Conservation (phyloP, 148 eudicot species). For the Amaranthus cruentus region DNA sequence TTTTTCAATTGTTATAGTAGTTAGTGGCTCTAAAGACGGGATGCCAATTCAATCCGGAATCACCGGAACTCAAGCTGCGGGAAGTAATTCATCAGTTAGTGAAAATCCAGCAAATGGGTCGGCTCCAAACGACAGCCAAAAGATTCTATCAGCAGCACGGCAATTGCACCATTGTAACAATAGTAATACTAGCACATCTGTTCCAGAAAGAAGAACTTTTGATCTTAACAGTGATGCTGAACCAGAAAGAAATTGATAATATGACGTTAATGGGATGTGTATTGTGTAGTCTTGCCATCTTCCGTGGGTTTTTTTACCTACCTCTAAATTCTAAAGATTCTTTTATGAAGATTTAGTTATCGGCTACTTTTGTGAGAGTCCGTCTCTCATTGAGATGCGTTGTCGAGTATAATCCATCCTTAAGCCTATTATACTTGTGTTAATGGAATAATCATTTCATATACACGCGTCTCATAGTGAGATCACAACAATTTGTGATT, state of each 20-base stretch:
- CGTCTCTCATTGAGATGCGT: too few species aligned
- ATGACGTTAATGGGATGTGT: not conserved
- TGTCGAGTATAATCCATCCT: too few species aligned
- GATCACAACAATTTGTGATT: too few species aligned
- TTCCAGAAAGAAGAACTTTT: slow-evolving; percentile 32
- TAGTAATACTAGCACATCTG: not conserved
- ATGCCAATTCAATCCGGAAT: slow-evolving; percentile 13
- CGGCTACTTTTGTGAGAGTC: too few species aligned
- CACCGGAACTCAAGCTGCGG: slow-evolving; percentile 11
- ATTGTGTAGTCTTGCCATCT: not conserved
- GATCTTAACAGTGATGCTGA: slow-evolving; percentile 43
- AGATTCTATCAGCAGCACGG: slow-evolving; percentile 25
- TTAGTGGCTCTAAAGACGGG: slow-evolving; percentile 28
- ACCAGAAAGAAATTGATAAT: slow-evolving; percentile 27
- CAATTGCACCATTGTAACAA: slow-evolving; percentile 37
- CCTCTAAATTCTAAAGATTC: too few species aligned
- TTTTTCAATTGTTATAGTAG: slow-evolving; percentile 5
- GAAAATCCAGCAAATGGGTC: slow-evolving; percentile 7
- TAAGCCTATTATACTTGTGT: too few species aligned
- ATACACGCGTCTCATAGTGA: too few species aligned
- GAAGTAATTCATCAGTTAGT: slow-evolving; percentile 5
- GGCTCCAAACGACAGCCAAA: slow-evolving; percentile 26
- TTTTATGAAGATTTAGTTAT: too few species aligned
- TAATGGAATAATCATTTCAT: too few species aligned
- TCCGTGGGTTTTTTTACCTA: too few species aligned